These are phyloP conservation scores for Paragyromitra xinjiangensis DNA, from an alignment of 495 filamentous ascomycete genomes.

Conservation along the genomic window DNA sequence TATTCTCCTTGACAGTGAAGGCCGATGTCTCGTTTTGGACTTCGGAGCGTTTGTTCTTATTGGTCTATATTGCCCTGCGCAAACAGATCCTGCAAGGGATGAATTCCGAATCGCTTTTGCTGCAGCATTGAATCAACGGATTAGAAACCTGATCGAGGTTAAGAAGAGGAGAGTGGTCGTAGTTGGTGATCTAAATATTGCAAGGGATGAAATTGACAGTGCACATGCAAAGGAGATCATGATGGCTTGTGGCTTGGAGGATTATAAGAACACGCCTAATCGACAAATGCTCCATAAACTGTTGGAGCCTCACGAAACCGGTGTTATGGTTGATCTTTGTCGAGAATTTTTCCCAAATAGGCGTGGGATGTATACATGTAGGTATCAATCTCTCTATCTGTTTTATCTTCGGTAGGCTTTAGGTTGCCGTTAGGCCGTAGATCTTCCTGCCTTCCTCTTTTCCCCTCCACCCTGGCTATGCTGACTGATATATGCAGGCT, in stretches of 20 bases:
- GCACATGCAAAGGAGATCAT: slow-evolving; percentile 63
- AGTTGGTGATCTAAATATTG: slow-evolving; percentile 90
- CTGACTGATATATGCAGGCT: slow-evolving; percentile 58
- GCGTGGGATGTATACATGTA: slow-evolving; percentile 91
- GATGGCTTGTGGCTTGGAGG: slow-evolving; percentile 59
- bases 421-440: neutral
- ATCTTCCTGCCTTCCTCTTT: neutral
- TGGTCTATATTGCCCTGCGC: slow-evolving; percentile 88
- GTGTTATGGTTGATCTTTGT: slow-evolving; percentile 86
- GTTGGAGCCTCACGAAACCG: slow-evolving; percentile 70
- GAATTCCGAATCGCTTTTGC: slow-evolving; percentile 84
- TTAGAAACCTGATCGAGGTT: slow-evolving; percentile 81
- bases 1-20: slow-evolving; percentile 82
- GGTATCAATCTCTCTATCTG: slow-evolving; percentile 1
- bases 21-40: slow-evolving; percentile 89
- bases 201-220: slow-evolving; percentile 75
- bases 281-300: slow-evolving; percentile 86
- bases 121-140: slow-evolving; percentile 77
- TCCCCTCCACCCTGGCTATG: neutral
- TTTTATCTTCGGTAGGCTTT: neutral
- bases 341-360: slow-evolving; percentile 81
- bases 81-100: slow-evolving; percentile 82
- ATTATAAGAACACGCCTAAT: slow-evolving; percentile 78
- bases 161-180: slow-evolving; percentile 82
- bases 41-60: slow-evolving; percentile 95